Percentiles rank a stretch among this genome's conserved stretches.
Conservation (phyloP, 2,329 filamentous ascomycete species). For the Stachybotrys chartarum region DNA sequence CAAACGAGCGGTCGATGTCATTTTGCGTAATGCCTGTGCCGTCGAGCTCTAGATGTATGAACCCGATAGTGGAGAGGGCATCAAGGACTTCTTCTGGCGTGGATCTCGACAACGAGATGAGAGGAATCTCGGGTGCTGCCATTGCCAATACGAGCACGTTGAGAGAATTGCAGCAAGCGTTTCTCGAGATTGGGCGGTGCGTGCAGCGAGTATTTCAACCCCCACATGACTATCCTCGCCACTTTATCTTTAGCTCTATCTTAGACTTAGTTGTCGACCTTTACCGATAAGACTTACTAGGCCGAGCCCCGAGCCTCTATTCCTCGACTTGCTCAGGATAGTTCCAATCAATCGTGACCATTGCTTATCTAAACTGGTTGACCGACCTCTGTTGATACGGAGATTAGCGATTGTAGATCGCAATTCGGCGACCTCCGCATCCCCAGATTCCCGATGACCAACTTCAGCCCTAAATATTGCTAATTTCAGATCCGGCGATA, state of each 20-base stretch:
- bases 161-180: background rate
- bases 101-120: background rate
- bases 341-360: background rate
- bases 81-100: background rate
- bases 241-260: background rate
- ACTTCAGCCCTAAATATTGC: background rate
- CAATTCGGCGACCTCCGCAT: background rate
- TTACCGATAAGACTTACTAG: background rate
- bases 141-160: background rate
- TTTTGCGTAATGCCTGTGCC: background rate
- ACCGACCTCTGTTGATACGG: background rate
- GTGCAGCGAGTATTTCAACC: background rate
- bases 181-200: background rate
- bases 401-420: background rate
- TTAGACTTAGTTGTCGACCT: background rate
- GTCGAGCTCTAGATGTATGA: background rate
- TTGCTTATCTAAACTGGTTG: background rate
- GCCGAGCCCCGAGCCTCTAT: background rate
- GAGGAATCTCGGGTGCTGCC: background rate
- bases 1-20: background rate
- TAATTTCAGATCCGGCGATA: background rate
- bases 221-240: background rate
- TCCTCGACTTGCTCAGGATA: background rate
- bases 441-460: background rate
- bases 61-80: background rate